Base-by-base conservation (phyloP, 176 grass and related monocot species). In the Bromus sterilis region DNA sequence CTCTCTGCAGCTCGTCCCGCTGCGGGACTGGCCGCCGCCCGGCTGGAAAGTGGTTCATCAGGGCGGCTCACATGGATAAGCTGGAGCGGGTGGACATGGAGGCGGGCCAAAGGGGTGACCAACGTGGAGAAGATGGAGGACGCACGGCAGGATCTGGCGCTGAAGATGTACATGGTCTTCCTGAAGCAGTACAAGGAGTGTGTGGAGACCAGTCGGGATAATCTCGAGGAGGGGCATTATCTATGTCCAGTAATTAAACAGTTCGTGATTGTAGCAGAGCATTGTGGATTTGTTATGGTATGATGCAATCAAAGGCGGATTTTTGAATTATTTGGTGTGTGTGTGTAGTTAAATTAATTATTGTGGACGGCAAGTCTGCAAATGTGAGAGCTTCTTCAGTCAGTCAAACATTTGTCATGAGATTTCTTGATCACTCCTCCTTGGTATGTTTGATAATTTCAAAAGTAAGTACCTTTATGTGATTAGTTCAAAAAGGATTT, bases 101-200 rank as follows among this genome's bases (percentile, higher is more conserved):
- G n/a, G 90, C 44, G 8, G 90, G 88, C 55, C 26, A 76, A 80
- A 7, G 80, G 85, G 56, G 77, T 71, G 26, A 91, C 74, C 7
- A 78, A 93, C 21, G 81, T 75, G 49, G 88, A 88, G 41, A 91
- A 84, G 82, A 62, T 87, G 63, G 89, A 88, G 86, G 80, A 87
- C 6, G 88, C 66, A 49, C 83, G 82, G 41, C 13, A 86, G 23
- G 86, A 81, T 73, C 63, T 94, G 84, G 67, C 57, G 44, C 68
- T 98, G 21, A 82, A 94, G 21, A 88, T 92, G 79, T 98, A 94
- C 63, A 87, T 91, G 69, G 80, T 94, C 69, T 98, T 98, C 77
- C 30, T 98, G 63, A 94, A 91, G 90, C 95, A 98, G 81, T 98
- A 98, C 78, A 93, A 86, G 82, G 92, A 98, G 68, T 98, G 95